Base-by-base conservation (phyloP, 768 basidiomycete genomes). In the Thelephora aurantiotincta region DNA sequence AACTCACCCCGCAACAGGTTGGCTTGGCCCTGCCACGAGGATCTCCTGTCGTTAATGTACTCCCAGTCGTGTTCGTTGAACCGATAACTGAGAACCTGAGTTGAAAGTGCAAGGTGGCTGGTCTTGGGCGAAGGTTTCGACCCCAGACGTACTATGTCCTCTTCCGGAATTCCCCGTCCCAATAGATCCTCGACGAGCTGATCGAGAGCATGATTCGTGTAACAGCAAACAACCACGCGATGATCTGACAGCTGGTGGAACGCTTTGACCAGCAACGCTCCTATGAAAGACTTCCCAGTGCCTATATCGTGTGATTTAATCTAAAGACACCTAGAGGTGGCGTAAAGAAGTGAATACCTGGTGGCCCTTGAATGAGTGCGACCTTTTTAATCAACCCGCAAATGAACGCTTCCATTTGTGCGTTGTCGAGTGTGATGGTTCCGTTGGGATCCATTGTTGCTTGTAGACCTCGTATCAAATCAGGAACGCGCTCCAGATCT, bases 281-380 rank as follows among this genome's bases (percentile, higher is more conserved):
- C 82, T 18, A 84, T 77, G 55, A 82, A 82, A 0, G 80, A 82
- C 49, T 85, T 85, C 1, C 82, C 82, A 0, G 82, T 85, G 1
- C 82, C 82, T 82, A 43, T 11, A 6, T 9, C 26, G 26, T 35
- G 20, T 6, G 9, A 11, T 50, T 42, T 34, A 46, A 34, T 3
- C 45, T 41, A 14, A 16, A 16, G 34, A 12, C 33, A 18, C 33
- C 44, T 16, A 36, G 44, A 3, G 41, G 1, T 23, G 23, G 14
- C 7, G 23, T 13, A 14, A 11, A 34, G 41, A 18, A 18, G 6
- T 13, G 6, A 37, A 18, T 60, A 80, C 81, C 81, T 35, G 81
- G 81, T 0, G 81, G 82, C 0, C 81, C 82, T 63, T 84, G 81
- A 30, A 84, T 77, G 7, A 84, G 54, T 0, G 78, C 72, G 2